Conservation (phyloP, 495 filamentous ascomycete species). For the Wilcoxina mikolae region DNA sequence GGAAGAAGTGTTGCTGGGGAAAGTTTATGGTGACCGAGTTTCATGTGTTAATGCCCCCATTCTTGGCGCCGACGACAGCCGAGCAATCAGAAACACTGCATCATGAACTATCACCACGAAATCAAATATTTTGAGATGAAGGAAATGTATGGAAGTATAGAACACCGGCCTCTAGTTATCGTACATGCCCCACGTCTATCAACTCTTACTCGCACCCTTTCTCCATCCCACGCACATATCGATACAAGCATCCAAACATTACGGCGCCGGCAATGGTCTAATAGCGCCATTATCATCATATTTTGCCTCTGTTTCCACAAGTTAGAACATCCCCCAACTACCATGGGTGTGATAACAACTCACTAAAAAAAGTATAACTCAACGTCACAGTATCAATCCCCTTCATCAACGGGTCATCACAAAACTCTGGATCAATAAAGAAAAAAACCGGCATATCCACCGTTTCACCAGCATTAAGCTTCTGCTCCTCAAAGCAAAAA, state of each 20-base stretch:
- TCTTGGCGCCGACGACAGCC: background rate
- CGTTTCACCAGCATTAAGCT: constrained; percentile 84
- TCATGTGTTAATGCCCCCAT: background rate
- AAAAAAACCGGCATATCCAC: constrained; percentile 99
- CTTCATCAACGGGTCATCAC: constrained; percentile 80
- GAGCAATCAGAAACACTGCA: too few species aligned
- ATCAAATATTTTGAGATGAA: background rate
- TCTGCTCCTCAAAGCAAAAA: constrained; percentile 95
- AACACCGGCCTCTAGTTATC: background rate
- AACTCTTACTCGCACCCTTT: background rate
- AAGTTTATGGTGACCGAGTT: background rate
- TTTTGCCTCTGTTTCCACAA: constrained; percentile 49
- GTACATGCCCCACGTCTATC: background rate
- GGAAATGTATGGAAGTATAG: background rate
- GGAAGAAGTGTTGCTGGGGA: background rate
- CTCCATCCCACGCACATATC: too few species aligned
- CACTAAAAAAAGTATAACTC: constrained; percentile 98
- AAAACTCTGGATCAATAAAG: constrained; percentile 92
- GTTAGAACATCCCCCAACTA: constrained; percentile 21
- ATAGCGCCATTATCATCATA: constrained; percentile 63
- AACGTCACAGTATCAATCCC: constrained; percentile 88
- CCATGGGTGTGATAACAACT: constrained; percentile 29
- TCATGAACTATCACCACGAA: background rate
- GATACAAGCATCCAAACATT: background rate
- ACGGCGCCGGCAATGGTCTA: constrained; percentile 15